phyloP scores from a whole-genome alignment of 306 rosid genomes.

The Rubus parviflorus region DNA sequence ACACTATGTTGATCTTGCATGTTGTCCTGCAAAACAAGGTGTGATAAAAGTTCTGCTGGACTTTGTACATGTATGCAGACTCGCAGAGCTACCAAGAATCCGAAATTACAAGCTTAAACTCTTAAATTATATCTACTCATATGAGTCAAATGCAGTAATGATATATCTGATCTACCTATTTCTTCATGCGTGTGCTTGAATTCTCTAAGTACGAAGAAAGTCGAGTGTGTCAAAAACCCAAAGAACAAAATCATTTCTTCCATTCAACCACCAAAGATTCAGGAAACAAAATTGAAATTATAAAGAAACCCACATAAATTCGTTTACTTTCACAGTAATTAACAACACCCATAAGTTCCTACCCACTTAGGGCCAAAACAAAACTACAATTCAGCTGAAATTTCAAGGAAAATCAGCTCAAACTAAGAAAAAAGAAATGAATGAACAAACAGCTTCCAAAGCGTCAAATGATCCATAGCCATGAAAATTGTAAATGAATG shows the following conservation, averaged over 20 bases:
- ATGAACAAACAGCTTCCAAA: constrained; percentile 6
- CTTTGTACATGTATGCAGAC: not conserved
- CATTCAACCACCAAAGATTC: not conserved
- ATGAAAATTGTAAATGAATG: not conserved
- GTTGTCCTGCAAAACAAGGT: constrained; percentile 43
- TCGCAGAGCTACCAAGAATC: not conserved
- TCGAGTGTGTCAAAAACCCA: not conserved
- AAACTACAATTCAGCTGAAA: not conserved
- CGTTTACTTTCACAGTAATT: not conserved
- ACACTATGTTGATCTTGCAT: constrained; percentile 50
- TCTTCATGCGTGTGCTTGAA: too few relatives aligned
- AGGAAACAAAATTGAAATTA: not conserved
- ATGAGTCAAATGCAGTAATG: not conserved
- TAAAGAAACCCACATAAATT: constrained; percentile 17
- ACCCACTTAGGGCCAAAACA: not conserved
- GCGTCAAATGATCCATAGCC: not conserved
- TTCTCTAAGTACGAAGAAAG: too few relatives aligned
- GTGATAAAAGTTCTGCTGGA: constrained; percentile 15
- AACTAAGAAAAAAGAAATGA: not conserved
- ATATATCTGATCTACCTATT: too few relatives aligned
- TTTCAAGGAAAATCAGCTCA: constrained; percentile 19
- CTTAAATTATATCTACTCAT: not conserved
- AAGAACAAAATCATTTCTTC: not conserved
- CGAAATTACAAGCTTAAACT: not conserved
- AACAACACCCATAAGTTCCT: not conserved